Evolutionary conservation across 768 basidiomycete species (phyloP), one percentile per base, ranked within the genome.

Genomic region (Heimioporus sp.): DNA sequence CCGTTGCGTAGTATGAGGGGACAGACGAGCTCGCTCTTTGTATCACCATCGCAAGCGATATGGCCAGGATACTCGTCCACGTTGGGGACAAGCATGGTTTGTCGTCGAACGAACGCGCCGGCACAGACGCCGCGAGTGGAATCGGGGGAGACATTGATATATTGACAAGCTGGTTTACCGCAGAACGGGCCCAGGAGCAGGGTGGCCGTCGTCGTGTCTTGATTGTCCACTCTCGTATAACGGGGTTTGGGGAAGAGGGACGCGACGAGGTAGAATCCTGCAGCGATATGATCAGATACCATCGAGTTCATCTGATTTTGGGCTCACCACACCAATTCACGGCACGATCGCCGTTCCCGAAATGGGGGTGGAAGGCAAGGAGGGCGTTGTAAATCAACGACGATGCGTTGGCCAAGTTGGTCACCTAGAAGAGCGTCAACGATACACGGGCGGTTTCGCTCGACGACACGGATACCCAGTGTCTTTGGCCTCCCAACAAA

Each of bases 311-410:
- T 28, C 24, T 4, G 6, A 5, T 3, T 5, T 28, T 4, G 24
- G 24, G 71, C 90, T 73, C 60, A 94, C 95, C 95, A 73, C 87
- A 87, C 95, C 94, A 98, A 65, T 96, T 96, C 19, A 96, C 90
- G 4, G 87, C 81, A 48, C 82, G 80, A 35, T 80, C 72, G 5
- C 68, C 73, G 34, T 62, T 61, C 28, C 90, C 91, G 59, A 90
- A 93, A 61, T 80, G 72, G 21, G 76, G 63, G 12, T 75, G 70
- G 56, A 86, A 95, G 15, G 83, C 83, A 43, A 82, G 78, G 42
- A 94, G 78, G 11, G 89, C 78, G 60, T 86, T 83, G 73, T 83
- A 96, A 39, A 97, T 79, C 46, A 95, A 70, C 8, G 91, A 84
- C 21, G 91, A 81, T 0, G 90, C 80, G 65, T 95, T 96, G 39